Conservation (phyloP, 2,329 filamentous ascomycete genomes). For the Epichloe aotearoae region DNA sequence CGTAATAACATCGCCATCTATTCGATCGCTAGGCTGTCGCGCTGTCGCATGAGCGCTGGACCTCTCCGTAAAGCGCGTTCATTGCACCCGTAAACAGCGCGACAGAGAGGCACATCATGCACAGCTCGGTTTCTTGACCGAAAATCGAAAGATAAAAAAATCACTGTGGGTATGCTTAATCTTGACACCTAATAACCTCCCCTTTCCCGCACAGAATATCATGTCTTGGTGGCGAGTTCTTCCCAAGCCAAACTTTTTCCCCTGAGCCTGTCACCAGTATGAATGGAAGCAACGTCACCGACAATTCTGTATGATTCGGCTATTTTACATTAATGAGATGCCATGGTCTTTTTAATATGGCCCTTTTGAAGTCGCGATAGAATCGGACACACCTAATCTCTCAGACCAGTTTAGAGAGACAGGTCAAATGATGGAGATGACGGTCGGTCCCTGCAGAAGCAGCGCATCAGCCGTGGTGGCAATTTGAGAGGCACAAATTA, state of each 20-base stretch:
- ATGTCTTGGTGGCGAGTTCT: neutral
- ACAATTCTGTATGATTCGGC: conserved; percentile 5
- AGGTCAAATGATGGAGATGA: neutral
- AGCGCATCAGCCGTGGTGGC: conserved; percentile 1
- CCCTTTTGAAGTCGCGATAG: conserved; percentile 1
- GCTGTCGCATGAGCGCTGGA: conserved; percentile 6
- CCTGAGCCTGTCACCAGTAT: conserved; percentile 5
- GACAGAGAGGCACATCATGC: conserved; percentile 10
- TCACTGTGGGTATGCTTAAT: conserved; percentile 19
- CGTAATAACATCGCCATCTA: conserved; percentile 3
- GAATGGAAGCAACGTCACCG: conserved; percentile 7
- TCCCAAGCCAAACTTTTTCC: neutral
- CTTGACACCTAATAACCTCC: conserved; percentile 12
- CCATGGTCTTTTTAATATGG: conserved; percentile 3
- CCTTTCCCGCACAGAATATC: conserved; percentile 4
- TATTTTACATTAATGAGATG: conserved; percentile 5
- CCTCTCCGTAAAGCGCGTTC: conserved; percentile 11
- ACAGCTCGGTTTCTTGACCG: neutral
- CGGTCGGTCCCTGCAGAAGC: neutral
- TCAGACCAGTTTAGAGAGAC: conserved; percentile 2
- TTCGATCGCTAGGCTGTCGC: conserved; percentile 7
- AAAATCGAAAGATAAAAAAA: conserved; percentile 13
- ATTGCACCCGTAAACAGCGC: conserved; percentile 22
- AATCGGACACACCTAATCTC: neutral
- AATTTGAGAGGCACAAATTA: conserved; percentile 1